Percentiles rank a stretch among this genome's conserved stretches.
These are phyloP conservation scores for Bipolaris gigantea DNA, from an alignment of 2,329 filamentous ascomycete species.

Conservation along the genomic window DNA sequence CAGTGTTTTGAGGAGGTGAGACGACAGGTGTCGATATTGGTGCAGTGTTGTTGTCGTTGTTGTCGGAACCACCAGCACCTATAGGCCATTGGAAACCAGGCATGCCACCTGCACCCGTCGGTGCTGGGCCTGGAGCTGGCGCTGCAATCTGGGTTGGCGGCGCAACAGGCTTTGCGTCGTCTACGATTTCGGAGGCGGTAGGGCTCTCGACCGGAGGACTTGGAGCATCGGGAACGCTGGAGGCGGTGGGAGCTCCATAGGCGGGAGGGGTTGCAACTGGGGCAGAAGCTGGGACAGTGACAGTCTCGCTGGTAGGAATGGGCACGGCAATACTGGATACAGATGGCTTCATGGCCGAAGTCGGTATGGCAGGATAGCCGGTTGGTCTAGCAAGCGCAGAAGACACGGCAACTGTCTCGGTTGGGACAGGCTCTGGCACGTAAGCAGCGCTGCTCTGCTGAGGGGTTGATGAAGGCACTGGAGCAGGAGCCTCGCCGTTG, in stretches of 20 bases:
- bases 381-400: conserved; percentile 1
- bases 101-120: conserved; percentile 17
- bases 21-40: conserved; percentile 8
- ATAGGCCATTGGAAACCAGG: conserved; percentile 28
- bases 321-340: conserved; percentile 9
- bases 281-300: conserved; percentile 3
- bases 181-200: not conserved
- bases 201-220: conserved; percentile 1
- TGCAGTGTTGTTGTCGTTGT: not conserved
- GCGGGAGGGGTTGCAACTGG: conserved; percentile 7
- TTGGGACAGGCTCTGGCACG: conserved; percentile 14
- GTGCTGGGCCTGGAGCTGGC: conserved; percentile 9
- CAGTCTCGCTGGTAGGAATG: conserved; percentile 11
- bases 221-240: not conserved
- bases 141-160: conserved; percentile 14
- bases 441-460: conserved; percentile 17
- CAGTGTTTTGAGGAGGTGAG: conserved; percentile 5
- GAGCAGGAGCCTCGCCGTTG: conserved; percentile 19
- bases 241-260: not conserved
- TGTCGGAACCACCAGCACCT: conserved; percentile 3
- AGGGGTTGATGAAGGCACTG: conserved; percentile 16
- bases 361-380: conserved; percentile 3
- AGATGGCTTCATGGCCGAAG: conserved; percentile 8
- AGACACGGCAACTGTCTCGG: conserved; percentile 7
- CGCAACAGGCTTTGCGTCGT: not conserved